These are phyloP conservation scores for Pichia nanzhaoensis DNA, from an alignment of 805 yeast genomes.

Conservation along the genomic window DNA sequence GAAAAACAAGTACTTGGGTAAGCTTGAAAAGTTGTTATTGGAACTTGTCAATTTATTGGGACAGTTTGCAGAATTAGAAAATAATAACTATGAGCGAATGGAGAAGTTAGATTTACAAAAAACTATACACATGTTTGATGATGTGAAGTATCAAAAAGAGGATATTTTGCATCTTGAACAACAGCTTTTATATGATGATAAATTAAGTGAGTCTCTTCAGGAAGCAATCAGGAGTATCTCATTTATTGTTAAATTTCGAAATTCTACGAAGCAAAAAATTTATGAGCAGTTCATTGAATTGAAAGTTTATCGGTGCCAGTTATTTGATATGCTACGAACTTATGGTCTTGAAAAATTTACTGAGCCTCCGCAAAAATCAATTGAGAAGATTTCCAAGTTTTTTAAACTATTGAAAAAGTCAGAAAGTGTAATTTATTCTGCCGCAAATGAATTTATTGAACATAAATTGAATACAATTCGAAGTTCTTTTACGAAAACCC, in stretches of 20 bases:
- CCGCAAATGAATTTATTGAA: conserved; percentile 8
- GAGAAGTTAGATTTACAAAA: neutral
- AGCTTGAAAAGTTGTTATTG: conserved; percentile 14
- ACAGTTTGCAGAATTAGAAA: conserved; percentile 10
- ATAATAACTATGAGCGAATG: neutral
- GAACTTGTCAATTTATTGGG: conserved; percentile 13
- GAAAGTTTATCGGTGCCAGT: conserved; percentile 15
- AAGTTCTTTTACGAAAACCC: neutral
- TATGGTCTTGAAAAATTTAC: conserved; percentile 16
- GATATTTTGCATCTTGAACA: neutral
- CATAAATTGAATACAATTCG: neutral
- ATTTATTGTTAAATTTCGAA: conserved; percentile 11
- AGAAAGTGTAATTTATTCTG: conserved; percentile 6
- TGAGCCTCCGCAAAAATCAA: conserved; percentile 17
- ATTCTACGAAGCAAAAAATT: conserved; percentile 12
- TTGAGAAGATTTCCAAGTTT: conserved; percentile 8
- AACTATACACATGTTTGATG: neutral
- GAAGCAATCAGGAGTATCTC: conserved; percentile 4
- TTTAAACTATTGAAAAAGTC: conserved; percentile 5
- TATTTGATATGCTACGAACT: conserved; percentile 16
- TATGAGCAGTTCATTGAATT: conserved; percentile 14
- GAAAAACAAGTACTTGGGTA: conserved; percentile 15
- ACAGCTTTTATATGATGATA: neutral
- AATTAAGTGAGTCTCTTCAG: neutral
- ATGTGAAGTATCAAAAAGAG: neutral